Evolutionary conservation across 2,329 filamentous ascomycete species (phyloP).

Genomic region (Nakataea oryzae): DNA sequence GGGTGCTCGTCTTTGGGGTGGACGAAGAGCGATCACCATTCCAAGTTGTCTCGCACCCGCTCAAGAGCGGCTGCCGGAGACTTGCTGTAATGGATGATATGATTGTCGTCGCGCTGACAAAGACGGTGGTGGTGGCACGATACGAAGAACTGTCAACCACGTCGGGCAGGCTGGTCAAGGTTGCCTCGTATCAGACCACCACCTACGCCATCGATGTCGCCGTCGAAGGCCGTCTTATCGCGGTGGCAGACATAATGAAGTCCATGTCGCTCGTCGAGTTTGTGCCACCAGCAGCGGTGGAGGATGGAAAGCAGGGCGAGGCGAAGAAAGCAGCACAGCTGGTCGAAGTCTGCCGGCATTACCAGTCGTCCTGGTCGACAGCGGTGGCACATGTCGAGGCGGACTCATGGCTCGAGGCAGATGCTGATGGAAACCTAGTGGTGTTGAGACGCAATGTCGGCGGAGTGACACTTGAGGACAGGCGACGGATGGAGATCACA

Average conservation of each 20-base stretch:
- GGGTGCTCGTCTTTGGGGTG: conserved; percentile 78
- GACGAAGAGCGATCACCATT: conserved; percentile 64
- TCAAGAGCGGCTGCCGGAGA: conserved; percentile 74
- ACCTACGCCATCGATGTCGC: conserved; percentile 77
- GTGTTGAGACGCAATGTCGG: conserved; percentile 63
- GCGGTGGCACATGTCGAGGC: conserved; percentile 58
- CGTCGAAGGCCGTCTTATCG: conserved; percentile 64
- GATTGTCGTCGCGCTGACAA: conserved; percentile 80
- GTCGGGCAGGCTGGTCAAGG: conserved; percentile 51
- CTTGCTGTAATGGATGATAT: conserved; percentile 38
- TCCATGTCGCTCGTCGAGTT: conserved; percentile 73
- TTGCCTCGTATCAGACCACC: conserved; percentile 68
- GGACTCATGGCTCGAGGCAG: conserved; percentile 70
- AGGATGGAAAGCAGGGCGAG: conserved; percentile 8
- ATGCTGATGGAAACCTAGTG: conserved; percentile 79
- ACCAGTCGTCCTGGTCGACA: conserved; percentile 73
- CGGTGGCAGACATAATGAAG: conserved; percentile 89
- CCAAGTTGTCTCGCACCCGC: conserved; percentile 54
- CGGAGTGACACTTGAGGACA: conserved; percentile 67
- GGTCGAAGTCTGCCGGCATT: conserved; percentile 68
- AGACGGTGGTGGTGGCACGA: conserved; percentile 59
- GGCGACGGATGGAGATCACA: conserved; percentile 57
- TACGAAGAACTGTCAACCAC: conserved; percentile 46
- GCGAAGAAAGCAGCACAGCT: conserved; percentile 42
- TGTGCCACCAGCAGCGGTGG: conserved; percentile 31